Conservation (phyloP, 2,329 filamentous ascomycete genomes). For the Aspergillus sp. region DNA sequence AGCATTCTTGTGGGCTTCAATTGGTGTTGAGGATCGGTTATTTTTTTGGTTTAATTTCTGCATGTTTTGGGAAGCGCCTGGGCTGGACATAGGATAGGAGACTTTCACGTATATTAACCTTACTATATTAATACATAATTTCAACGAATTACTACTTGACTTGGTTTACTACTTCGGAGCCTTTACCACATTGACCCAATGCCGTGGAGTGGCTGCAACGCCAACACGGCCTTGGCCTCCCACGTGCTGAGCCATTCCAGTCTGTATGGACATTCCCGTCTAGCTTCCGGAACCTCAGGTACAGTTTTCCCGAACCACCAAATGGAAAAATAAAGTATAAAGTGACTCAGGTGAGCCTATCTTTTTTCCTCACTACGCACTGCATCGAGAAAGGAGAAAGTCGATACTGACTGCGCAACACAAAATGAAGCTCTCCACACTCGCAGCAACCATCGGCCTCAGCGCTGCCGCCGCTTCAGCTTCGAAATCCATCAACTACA, state of each 20-base stretch:
- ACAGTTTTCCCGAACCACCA: not conserved
- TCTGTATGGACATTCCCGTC: not conserved
- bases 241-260: not conserved
- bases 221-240: not conserved
- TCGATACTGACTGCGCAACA: not conserved
- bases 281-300: not conserved
- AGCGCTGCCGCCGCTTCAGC: conserved; percentile 70
- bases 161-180: not conserved
- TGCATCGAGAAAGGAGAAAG: not conserved
- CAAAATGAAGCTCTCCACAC: conserved; percentile 60
- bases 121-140: conserved; percentile 15
- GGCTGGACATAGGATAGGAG: conserved; percentile 23
- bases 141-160: conserved; percentile 14
- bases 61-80: conserved; percentile 24
- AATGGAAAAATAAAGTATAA: not conserved
- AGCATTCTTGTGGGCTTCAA: conserved; percentile 9
- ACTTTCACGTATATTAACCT: conserved; percentile 24
- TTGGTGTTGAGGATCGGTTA: conserved; percentile 25
- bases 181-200: not conserved
- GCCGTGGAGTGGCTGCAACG: not conserved
- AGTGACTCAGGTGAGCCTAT: not conserved
- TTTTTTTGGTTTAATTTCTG: conserved; percentile 11
- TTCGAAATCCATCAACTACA: conserved; percentile 31
- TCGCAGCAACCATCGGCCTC: conserved; percentile 66
- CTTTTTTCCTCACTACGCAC: no score